phyloP scores from a whole-genome alignment of 495 filamentous ascomycete species.

The Hypoxylon fragiforme region DNA sequence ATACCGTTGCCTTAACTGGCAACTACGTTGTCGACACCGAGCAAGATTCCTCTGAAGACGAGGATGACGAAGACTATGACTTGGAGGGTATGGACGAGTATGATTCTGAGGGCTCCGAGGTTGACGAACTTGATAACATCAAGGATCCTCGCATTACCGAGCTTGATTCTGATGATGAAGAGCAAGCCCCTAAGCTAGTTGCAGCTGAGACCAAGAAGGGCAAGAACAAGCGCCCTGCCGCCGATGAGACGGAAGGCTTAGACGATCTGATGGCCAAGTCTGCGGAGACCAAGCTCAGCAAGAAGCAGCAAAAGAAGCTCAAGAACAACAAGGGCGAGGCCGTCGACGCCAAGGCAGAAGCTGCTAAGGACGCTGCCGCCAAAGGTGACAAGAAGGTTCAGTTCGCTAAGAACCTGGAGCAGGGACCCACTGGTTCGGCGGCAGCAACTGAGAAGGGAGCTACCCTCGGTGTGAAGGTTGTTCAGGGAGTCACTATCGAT shows the following conservation, averaged over 20 bases:
- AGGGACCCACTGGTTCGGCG: slow-evolving; percentile 78
- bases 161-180: slow-evolving; percentile 81
- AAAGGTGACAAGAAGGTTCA: slow-evolving; percentile 94
- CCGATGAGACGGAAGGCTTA: slow-evolving; percentile 68
- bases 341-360: slow-evolving; percentile 62
- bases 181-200: slow-evolving; percentile 78
- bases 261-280: slow-evolving; percentile 74
- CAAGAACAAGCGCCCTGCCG: slow-evolving; percentile 86
- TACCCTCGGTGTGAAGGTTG: slow-evolving; percentile 68
- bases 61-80: slow-evolving; percentile 76
- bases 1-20: slow-evolving; percentile 87
- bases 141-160: slow-evolving; percentile 83
- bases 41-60: slow-evolving; percentile 56
- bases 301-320: slow-evolving; percentile 98
- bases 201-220: slow-evolving; percentile 62
- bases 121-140: slow-evolving; percentile 82
- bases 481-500: slow-evolving; percentile 88
- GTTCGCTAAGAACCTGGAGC: slow-evolving; percentile 98
- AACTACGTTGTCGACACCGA: slow-evolving; percentile 76
- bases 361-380: slow-evolving; percentile 50
- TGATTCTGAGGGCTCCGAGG: slow-evolving; percentile 65
- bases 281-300: slow-evolving; percentile 70
- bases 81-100: slow-evolving; percentile 59
- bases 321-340: slow-evolving; percentile 97
- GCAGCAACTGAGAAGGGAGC: slow-evolving; percentile 46